Base-by-base conservation (phyloP, 805 yeast species). In the Wickerhamiella bombiphila region DNA sequence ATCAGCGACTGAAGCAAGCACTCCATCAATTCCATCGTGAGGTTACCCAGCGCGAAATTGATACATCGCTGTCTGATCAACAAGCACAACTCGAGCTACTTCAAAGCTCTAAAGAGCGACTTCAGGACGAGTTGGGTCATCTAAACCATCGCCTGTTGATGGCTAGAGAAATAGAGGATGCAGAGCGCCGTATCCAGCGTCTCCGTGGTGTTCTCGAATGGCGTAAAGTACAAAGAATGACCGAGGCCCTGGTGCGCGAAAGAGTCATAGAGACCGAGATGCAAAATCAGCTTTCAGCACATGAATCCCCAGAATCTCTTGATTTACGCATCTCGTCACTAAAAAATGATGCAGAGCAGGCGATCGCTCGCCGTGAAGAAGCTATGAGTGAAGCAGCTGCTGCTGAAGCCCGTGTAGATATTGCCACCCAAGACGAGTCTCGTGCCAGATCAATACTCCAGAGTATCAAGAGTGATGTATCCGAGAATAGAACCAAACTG, bases 1-100 rank as follows among this genome's bases (percentile, higher is more conserved):
- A 75, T 55, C 65, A 66, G 13, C 76, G 72, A 52, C 82, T 88
- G 53, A 76, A 79, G 80, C 70, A 70, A 37, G 49, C 67, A 58
- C 26, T 45, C 17, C 43, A 29, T 13, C 49, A 45, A 35, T 36
- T 34, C 29, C 63, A 62, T 21, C 55, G 65, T 26, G 65, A 64
- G 22, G 35, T 37, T 57, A 61, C 43, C 54, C 64, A 38, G 53
- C 61, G 41, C 52, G 62, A 34, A 51, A 55, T 45, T 61, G 65
- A 49, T 54, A 59, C 30, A 35, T 60, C 28, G 42, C 66, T 30
- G 22, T n/a, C 13, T 5, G 6, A n/a, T 7, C 13, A 30, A 13
- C 22, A 22, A n/a, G 16, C 15, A n/a, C 13, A 13, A 7, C 13
- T 30, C 18, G 33, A 30, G 14, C 20, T 13, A 22, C 7, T 13